Base-by-base conservation (phyloP, 2,329 filamentous ascomycete genomes). In the Cytospora piceae region DNA sequence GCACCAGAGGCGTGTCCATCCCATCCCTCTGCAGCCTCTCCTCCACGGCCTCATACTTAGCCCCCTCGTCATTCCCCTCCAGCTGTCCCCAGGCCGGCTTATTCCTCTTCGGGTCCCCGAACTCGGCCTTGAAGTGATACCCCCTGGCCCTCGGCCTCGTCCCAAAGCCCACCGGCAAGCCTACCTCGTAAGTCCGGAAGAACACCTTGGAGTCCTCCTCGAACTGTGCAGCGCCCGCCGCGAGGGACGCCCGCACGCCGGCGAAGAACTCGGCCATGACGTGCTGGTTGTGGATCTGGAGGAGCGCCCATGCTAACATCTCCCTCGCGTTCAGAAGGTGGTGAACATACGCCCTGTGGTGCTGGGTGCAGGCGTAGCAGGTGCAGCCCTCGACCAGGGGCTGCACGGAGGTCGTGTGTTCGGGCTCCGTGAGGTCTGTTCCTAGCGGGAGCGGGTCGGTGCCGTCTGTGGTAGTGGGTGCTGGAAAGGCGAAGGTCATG, bases 231-330 rank as follows among this genome's bases (percentile, higher is more conserved):
- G 79, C 72, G 27, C 90, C 85, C 3, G 80, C 71, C 0, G 76
- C 75, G 20, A 98, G 89, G 63, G 87, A 87, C 1, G 77, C 74
- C 24, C 94, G 87, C 8, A 97, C 81, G 0, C 82, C 85, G 0
- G 80, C 76, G 76, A 98, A 97, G 79, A 98, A 97, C 0, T 79
- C 72, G 55, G 86, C 83, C 61, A 96, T 77, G 9, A 90, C 79
- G 67, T 88, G 83, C 75, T 96, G 89, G 75, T 99, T 99, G 79
- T 99, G 95, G 4, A 97, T 84, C 76, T 98, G 94, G 9, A 99
- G 82, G 9, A 99, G 83, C 0, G 90, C 91, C 95, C 95, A 99
- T 29, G 90, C 94, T 5, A 97, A 87, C 95, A 99, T 98, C 77
- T 99, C 95, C 74, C 94, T 96, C 0, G 95, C 93, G 56, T 87